These are phyloP conservation scores for Coemansia sp. DNA, from an alignment of 192 early-diverging fungal species.

Conservation along the genomic window DNA sequence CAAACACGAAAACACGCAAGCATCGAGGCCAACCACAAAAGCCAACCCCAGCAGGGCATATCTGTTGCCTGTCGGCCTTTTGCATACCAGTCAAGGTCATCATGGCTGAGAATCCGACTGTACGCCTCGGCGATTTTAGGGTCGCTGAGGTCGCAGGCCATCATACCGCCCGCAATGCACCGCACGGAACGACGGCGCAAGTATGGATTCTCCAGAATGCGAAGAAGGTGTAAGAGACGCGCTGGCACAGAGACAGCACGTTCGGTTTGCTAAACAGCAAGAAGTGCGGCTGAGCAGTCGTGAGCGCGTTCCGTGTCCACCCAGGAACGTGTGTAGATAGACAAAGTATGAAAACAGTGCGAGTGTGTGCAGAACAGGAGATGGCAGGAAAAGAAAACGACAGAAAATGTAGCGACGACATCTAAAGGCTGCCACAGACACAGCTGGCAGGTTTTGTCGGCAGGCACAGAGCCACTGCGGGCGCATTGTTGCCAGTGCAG, in stretches of 20 bases:
- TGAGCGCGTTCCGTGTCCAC: too few species aligned
- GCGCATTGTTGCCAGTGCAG: too few species aligned
- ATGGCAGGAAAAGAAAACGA: not conserved
- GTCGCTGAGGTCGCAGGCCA: constrained; percentile 39
- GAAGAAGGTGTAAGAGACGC: not conserved
- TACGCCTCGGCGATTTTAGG: constrained; percentile 38
- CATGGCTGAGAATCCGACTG: constrained; percentile 20
- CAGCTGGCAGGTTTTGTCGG: too few species aligned
- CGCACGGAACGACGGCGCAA: not conserved
- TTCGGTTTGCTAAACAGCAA: not conserved
- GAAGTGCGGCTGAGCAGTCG: too few species aligned
- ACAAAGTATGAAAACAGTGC: too few species aligned
- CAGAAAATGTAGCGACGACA: not conserved
- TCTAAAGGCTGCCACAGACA: too few species aligned
- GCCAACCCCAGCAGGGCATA: not conserved
- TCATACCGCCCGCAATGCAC: not conserved
- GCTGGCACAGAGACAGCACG: not conserved
- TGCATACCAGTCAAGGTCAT: constrained; percentile 44
- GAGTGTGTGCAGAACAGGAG: too few species aligned
- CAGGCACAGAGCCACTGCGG: too few species aligned
- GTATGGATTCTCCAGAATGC: not conserved
- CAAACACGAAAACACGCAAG: too few species aligned
- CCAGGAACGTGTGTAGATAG: too few species aligned
- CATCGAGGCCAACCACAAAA: not conserved
- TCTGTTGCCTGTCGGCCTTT: not conserved